Evolutionary conservation across 2,329 filamentous ascomycete species (phyloP).

Genomic region (Aspergillus sp.): DNA sequence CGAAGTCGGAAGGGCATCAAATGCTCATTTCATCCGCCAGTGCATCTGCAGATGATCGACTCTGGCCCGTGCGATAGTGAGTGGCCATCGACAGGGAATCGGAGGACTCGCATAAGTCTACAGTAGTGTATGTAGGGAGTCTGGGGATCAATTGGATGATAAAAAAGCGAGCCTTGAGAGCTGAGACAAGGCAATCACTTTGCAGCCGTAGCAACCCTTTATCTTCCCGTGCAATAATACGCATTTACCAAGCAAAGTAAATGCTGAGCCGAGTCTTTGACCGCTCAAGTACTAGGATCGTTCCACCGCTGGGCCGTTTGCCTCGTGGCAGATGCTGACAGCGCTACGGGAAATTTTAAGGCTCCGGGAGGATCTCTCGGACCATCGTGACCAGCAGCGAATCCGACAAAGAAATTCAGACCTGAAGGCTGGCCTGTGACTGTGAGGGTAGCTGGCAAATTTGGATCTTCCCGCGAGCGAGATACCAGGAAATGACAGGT

Average conservation of each 20-base stretch:
- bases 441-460: not conserved
- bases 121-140: not conserved
- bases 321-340: not conserved
- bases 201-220: too few relatives aligned
- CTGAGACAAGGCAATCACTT: too few relatives aligned
- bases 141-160: not conserved
- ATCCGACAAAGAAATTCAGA: not conserved
- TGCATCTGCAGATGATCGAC: constrained; percentile 20
- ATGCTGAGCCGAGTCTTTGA: not conserved
- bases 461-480: not conserved
- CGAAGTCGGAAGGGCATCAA: not conserved
- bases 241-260: too few relatives aligned
- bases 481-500: not conserved
- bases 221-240: too few relatives aligned
- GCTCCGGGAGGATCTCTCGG: not conserved
- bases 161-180: too few relatives aligned
- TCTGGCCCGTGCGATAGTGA: constrained; percentile 8
- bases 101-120: not conserved
- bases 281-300: not conserved
- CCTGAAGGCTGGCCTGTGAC: too few relatives aligned
- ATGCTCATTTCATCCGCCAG: constrained; percentile 8
- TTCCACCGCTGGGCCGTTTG: not conserved
- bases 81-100: constrained; percentile 2
- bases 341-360: not conserved
- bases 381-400: not conserved